Evolutionary conservation across 179 eudicot species (phyloP), one percentile per base, ranked within the genome.

Genomic region (Beta corolliflora): DNA sequence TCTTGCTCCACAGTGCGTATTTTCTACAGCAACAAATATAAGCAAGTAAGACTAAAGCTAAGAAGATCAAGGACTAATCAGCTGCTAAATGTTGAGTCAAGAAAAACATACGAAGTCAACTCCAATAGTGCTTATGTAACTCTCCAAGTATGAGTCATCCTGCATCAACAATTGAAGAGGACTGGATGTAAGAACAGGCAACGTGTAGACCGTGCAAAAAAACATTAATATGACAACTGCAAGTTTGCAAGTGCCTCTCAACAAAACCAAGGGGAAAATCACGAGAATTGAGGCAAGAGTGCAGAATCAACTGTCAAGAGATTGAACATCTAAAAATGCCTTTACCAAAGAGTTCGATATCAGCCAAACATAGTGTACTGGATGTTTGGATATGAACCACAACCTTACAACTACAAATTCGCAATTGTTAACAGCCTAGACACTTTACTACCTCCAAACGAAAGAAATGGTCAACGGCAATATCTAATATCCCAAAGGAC

Each of bases 1-100:
- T 91, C 94, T 87, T 91, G 94, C 87, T 91, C 94, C 86, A 91
- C 94, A 23, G 94, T 91, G 73, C 94, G 92, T 8, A 88, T 91
- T 91, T 91, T 91, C 93, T 91, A 80, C 84, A 89, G 7, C 21
- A 63, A 71, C 29, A 73, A 79, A 21, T 54, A 69, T 15, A 46
- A 75, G 18, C 18, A 66, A 3, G 58, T 83, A 15, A 79, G 82
- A 72, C 70, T 29, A 29, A 23, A 48, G 77, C 46, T 63, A 48
- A 58, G 55, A 21, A 58, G 29, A 59, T 18, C 50, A 45, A 75
- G 77, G 19, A 15, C 56, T 15, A 25, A 58, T 6, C 41, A 61
- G 45, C 18, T 21, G 50, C 31, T 21, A 46, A 53, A 61, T 0
- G 69, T 15, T 71, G 50, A 31, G 21, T 45, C 4, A 73, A 53